phyloP scores from a whole-genome alignment of 2,329 filamentous ascomycete species.

The Epichloe sp. region DNA sequence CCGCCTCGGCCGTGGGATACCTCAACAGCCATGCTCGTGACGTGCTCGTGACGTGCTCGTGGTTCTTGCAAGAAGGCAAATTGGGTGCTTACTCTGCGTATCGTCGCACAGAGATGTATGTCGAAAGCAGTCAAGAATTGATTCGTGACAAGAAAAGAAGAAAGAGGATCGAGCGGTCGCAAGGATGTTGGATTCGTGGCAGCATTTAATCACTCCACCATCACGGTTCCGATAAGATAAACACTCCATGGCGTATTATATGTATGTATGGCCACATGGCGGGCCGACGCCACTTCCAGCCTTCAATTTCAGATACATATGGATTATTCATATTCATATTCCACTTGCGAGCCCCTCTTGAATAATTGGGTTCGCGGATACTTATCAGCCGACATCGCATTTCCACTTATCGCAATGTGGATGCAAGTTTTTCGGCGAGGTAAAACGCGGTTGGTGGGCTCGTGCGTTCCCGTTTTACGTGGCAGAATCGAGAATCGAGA shows the following conservation, averaged over 20 bases:
- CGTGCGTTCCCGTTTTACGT: slow-evolving; percentile 16
- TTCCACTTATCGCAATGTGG: neutral
- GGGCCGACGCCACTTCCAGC: neutral
- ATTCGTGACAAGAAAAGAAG: neutral
- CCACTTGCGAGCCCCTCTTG: neutral
- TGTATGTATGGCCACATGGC: neutral
- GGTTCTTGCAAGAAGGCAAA: too few relatives aligned
- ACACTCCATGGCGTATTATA: neutral
- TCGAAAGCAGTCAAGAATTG: too few relatives aligned
- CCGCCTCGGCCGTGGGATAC: slow-evolving; percentile 49
- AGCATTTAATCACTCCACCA: neutral
- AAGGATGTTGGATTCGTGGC: neutral
- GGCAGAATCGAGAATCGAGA: slow-evolving; percentile 20
- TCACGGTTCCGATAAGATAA: neutral
- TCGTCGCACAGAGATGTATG: too few relatives aligned
- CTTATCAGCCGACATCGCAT: neutral
- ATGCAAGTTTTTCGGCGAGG: neutral
- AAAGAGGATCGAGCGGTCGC: neutral
- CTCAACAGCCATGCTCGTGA: slow-evolving; percentile 24
- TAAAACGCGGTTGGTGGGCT: too few relatives aligned
- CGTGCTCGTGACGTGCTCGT: neutral
- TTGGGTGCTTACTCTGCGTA: too few relatives aligned
- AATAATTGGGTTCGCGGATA: neutral
- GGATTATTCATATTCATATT: too few relatives aligned
- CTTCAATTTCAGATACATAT: neutral